Percentiles rank a stretch among this genome's conserved stretches.
These are phyloP conservation scores for Orobanche coerulescens DNA, from an alignment of 257 asterid genomes.

Conservation along the genomic window DNA sequence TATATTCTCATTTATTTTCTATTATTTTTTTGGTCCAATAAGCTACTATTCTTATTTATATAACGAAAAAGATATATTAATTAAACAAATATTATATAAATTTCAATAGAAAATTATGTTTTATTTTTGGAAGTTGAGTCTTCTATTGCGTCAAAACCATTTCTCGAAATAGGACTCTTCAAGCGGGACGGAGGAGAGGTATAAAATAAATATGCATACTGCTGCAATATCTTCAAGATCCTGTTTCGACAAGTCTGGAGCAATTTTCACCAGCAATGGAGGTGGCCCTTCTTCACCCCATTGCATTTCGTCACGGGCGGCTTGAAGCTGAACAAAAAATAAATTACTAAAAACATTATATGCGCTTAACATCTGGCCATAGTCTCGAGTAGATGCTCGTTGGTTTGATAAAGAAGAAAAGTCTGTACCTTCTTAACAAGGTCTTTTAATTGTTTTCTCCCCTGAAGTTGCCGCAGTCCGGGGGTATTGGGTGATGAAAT, in stretches of 20 bases:
- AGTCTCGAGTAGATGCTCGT: background rate
- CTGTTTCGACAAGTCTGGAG: slow-evolving; percentile 90
- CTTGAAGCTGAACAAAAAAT: slow-evolving; percentile 60
- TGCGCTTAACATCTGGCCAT: background rate
- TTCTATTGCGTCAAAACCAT: no score
- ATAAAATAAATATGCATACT: slow-evolving; percentile 34
- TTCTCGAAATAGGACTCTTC: no score
- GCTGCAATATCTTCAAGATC: slow-evolving; percentile 98
- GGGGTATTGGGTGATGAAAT: slow-evolving; percentile 97
- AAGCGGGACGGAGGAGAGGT: no score
- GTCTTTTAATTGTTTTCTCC: slow-evolving; percentile 92
- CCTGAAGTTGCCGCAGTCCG: slow-evolving; percentile 95
- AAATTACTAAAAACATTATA: background rate
- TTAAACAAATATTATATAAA: no score
- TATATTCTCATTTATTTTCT: no score
- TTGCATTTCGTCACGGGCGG: slow-evolving; percentile 99
- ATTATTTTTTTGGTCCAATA: no score
- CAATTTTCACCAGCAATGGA: slow-evolving; percentile 90
- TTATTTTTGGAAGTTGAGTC: no score
- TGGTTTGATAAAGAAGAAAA: background rate
- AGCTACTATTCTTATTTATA: no score
- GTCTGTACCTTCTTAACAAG: slow-evolving; percentile 86
- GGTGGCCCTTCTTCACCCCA: slow-evolving; percentile 99
- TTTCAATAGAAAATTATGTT: no score
- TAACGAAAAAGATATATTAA: no score